Conservation (phyloP, 345 rosid genomes). For the Lumnitzera racemosa region DNA sequence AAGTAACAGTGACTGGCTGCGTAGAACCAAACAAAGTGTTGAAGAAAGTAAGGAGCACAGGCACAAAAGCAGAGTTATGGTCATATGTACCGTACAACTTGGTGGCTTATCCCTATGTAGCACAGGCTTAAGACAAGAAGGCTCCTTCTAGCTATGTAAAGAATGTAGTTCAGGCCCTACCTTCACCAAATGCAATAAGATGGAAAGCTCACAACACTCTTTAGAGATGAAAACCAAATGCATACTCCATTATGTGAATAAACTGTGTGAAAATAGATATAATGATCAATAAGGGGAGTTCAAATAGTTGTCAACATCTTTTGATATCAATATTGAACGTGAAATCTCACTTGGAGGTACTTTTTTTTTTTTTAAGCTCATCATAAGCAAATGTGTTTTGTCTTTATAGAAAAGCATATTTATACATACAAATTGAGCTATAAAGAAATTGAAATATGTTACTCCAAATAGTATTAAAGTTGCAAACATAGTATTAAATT, state of each 20-base stretch:
- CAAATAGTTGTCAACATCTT: too few relatives aligned
- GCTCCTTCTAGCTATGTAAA: constrained; percentile 13
- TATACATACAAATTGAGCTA: too few relatives aligned
- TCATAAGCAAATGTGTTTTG: too few relatives aligned
- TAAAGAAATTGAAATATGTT: too few relatives aligned
- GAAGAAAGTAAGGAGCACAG: constrained; percentile 5
- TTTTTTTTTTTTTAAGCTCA: too few relatives aligned
- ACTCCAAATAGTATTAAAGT: too few relatives aligned
- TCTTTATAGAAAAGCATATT: too few relatives aligned
- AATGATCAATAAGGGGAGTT: too few relatives aligned
- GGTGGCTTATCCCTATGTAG: constrained; percentile 9
- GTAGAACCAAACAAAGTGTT: constrained; percentile 13
- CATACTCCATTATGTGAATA: constrained; percentile 5
- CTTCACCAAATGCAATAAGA: background rate
- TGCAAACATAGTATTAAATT: too few relatives aligned
- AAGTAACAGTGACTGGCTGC: constrained; percentile 6
- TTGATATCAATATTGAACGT: too few relatives aligned
- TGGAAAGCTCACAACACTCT: constrained; percentile 1
- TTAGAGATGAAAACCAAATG: constrained; percentile 10
- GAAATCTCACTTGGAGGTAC: too few relatives aligned
- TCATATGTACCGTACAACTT: constrained; percentile 11
- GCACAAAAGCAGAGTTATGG: constrained; percentile 14
- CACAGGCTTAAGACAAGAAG: constrained; percentile 17
- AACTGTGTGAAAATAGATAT: too few relatives aligned
- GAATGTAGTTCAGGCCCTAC: constrained; percentile 4